Evolutionary conservation across 352 stramenopile genomes (phyloP).

Genomic region (Pythium phragmitis): DNA sequence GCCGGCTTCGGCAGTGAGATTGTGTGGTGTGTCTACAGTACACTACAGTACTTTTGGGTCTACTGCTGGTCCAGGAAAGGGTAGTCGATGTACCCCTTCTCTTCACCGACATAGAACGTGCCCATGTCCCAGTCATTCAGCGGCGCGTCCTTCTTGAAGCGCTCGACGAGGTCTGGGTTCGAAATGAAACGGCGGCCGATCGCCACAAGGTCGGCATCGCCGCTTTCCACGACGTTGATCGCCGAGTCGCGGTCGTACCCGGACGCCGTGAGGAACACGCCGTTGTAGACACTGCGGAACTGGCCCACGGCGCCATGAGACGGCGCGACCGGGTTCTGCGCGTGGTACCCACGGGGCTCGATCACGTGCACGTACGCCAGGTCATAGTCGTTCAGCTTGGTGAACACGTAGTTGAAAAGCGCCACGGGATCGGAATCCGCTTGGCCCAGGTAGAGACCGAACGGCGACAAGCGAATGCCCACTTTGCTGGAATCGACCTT

Average conservation of each 20-base stretch:
- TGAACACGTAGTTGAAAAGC: slow-evolving; percentile 53
- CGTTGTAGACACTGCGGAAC: slow-evolving; percentile 41
- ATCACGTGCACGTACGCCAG: slow-evolving; percentile 66
- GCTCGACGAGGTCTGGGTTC: slow-evolving; percentile 39
- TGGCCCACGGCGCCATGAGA: slow-evolving; percentile 36
- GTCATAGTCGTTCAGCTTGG: slow-evolving; percentile 58
- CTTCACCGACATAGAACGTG: slow-evolving; percentile 49
- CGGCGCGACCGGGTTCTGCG: slow-evolving; percentile 37
- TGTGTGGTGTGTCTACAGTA: background rate
- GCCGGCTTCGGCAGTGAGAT: background rate
- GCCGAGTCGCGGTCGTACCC: slow-evolving; percentile 31
- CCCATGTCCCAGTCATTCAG: slow-evolving; percentile 41
- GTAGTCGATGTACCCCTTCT: slow-evolving; percentile 55
- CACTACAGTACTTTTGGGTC: background rate
- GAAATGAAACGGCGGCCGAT: slow-evolving; percentile 43
- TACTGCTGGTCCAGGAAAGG: slow-evolving; percentile 34
- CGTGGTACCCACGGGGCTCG: slow-evolving; percentile 56
- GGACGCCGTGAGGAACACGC: slow-evolving; percentile 41
- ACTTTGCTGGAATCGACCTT: slow-evolving; percentile 33
- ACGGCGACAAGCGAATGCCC: slow-evolving; percentile 27
- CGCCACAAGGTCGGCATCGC: slow-evolving; percentile 28
- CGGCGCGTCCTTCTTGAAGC: slow-evolving; percentile 25
- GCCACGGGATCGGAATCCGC: slow-evolving; percentile 45
- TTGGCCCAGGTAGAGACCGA: slow-evolving; percentile 34
- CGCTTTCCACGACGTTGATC: slow-evolving; percentile 23